A percentile compares a stretch with the other conserved stretches of the same genome.
Evolutionary conservation across 2,329 filamentous ascomycete genomes (phyloP).

Genomic region (Aspergillus sp.): DNA sequence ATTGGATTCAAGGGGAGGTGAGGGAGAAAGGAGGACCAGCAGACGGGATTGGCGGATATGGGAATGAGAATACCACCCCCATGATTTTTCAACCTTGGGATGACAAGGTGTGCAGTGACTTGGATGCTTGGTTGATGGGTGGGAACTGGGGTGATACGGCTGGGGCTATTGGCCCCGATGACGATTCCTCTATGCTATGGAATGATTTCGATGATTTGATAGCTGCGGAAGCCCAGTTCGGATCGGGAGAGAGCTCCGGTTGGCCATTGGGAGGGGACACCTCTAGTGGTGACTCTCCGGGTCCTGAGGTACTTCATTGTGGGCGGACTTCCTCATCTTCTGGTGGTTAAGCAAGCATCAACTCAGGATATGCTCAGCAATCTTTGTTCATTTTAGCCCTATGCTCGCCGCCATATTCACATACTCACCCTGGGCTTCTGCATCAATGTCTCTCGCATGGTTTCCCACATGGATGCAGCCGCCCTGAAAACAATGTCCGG

Average conservation of each 20-base stretch:
- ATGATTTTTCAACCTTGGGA: background rate
- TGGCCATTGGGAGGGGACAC: slow-evolving; percentile 14
- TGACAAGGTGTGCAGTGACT: background rate
- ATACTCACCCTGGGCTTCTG: no score
- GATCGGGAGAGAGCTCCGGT: slow-evolving; percentile 7
- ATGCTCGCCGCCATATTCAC: no score
- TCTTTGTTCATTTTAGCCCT: background rate
- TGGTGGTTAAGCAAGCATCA: background rate
- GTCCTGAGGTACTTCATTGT: background rate
- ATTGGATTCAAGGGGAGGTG: background rate
- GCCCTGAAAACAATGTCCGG: no score
- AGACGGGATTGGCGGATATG: background rate
- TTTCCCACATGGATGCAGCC: no score
- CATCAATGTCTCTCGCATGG: no score
- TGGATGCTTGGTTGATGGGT: slow-evolving; percentile 1
- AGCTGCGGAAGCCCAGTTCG: slow-evolving; percentile 30
- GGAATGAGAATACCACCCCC: background rate
- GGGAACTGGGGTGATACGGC: background rate
- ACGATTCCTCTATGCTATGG: slow-evolving; percentile 27
- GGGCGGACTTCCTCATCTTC: slow-evolving; percentile 1
- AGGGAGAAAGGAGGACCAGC: background rate
- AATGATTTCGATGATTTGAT: slow-evolving; percentile 45
- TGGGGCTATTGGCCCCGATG: background rate
- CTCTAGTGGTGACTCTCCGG: background rate
- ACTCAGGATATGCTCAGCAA: background rate